phyloP scores from a whole-genome alignment of 305 asterid species.

The Fraxinus floribunda region DNA sequence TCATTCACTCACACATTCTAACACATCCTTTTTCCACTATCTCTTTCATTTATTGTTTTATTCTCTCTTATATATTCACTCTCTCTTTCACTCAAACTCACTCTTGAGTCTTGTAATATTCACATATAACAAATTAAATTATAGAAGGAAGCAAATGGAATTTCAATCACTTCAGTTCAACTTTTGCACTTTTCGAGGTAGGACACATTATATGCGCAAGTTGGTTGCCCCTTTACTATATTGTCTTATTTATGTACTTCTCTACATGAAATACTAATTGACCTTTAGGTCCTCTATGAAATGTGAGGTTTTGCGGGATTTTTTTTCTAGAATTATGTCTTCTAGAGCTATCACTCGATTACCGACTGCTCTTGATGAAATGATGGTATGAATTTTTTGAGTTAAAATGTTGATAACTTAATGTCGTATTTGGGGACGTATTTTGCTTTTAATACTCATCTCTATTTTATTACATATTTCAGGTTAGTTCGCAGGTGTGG shows the following conservation, averaged over 20 bases:
- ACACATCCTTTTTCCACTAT: too few species aligned
- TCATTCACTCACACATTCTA: too few species aligned
- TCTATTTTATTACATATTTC: too few species aligned
- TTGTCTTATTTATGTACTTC: background rate
- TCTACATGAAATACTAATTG: background rate
- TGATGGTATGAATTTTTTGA: background rate
- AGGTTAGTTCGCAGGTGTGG: too few species aligned
- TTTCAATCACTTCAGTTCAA: background rate
- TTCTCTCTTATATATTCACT: too few species aligned
- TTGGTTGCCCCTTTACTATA: background rate
- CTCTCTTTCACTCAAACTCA: too few species aligned
- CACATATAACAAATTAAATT: too few species aligned
- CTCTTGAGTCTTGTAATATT: too few species aligned
- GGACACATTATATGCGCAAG: background rate
- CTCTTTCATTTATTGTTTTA: too few species aligned
- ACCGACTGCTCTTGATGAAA: background rate
- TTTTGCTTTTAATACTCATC: background rate
- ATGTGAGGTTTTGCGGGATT: background rate
- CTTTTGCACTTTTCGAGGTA: background rate
- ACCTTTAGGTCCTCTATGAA: background rate
- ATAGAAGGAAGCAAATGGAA: background rate
- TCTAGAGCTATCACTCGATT: too few species aligned
- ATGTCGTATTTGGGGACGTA: background rate
- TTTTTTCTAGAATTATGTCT: background rate
- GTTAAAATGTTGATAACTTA: background rate